Percentiles rank a stretch among this genome's conserved stretches.
Evolutionary conservation across 2,329 filamentous ascomycete genomes (phyloP).

Genomic region (Neofusicoccum kwambonambiense): DNA sequence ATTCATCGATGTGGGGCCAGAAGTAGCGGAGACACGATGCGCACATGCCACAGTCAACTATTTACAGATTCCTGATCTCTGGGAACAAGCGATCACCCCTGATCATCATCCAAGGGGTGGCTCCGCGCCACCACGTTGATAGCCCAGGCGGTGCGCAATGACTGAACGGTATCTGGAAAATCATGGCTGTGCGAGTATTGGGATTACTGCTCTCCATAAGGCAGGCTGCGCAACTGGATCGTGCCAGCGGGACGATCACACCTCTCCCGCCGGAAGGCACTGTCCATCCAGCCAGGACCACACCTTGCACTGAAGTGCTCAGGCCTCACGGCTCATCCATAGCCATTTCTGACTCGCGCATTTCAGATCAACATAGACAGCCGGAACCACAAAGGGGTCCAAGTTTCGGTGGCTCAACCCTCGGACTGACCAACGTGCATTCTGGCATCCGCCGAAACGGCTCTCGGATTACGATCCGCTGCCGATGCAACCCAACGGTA

Average conservation of each 20-base stretch:
- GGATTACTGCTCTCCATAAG: background rate
- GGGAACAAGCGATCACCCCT: background rate
- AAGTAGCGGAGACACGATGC: background rate
- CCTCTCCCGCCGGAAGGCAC: background rate
- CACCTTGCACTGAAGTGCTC: background rate
- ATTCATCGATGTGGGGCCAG: too few species aligned
- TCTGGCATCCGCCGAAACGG: background rate
- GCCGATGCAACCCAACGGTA: constrained; percentile 9
- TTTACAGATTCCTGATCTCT: background rate
- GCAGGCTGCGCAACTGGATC: background rate
- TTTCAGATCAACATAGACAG: background rate
- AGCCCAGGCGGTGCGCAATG: background rate
- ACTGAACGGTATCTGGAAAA: background rate
- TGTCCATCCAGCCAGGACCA: background rate
- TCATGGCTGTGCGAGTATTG: background rate
- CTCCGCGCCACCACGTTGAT: background rate
- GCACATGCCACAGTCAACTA: background rate
- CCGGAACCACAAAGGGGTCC: background rate
- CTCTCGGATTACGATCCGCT: constrained; percentile 13
- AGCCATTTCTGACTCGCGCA: background rate
- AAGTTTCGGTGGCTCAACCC: background rate
- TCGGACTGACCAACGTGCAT: background rate
- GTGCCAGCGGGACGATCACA: background rate
- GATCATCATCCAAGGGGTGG: background rate
- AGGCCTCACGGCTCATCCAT: background rate